Base-by-base conservation (phyloP, 495 filamentous ascomycete species). In the Hypoxylon lenormandii region DNA sequence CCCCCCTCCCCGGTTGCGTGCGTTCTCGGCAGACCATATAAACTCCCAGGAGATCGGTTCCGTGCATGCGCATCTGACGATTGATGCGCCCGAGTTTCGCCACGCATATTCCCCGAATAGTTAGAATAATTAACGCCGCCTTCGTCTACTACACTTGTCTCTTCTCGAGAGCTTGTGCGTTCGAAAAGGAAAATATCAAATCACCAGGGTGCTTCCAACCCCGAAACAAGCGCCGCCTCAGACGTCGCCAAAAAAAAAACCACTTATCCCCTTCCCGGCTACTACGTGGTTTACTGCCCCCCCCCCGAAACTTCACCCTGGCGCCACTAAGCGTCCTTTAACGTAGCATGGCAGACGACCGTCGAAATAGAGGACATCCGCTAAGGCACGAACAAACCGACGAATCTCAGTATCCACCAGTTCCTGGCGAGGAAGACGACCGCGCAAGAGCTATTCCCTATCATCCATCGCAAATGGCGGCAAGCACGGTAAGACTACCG, bases 351-450 rank as follows among this genome's bases (percentile, higher is more conserved):
- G 78, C 78, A 72, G 79, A 81, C 74, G 77, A 81, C 42, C 78
- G 69, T 61, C 72, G 67, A 56, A 70, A 75, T 76, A 73, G 74
- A 76, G 78, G 71, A 70, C 76, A 80, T 53, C 74, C 72, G 13
- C 69, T 76, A 58, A 78, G 77, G 66, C 76, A 80, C 48, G 67
- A 71, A 13, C 68, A 73, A 33, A 58, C 59, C 58, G 74, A 79
- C 40, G 79, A 81, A 21, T 77, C 80, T 38, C 77, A 80, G 51
- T 84, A 85, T 69, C 80, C 80, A n/a, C 80, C 82, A 28, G 76
- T 80, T 54, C 77, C 82, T 7, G 79, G 76, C 15, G 83, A 84
- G 50, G 79, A 81, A 56, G 80, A 81, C 62, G 79, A 82, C 28
- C 79, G 77, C 23, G 64, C 66, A 8, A 74, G 78, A 68, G 72